phyloP scores from a whole-genome alignment of 2,329 filamentous ascomycete species.

The Sphaerulina populicola region DNA sequence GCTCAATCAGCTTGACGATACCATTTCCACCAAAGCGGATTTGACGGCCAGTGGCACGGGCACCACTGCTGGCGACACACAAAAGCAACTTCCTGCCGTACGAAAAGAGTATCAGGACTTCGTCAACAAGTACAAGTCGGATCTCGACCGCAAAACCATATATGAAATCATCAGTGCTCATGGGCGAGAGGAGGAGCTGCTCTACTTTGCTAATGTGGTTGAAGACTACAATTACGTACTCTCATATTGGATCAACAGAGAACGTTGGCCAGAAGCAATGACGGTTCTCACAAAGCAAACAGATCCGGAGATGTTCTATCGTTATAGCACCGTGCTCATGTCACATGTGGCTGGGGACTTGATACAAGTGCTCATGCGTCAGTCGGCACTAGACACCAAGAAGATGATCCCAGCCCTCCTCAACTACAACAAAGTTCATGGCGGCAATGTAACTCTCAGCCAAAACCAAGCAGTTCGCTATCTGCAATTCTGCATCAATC shows the following conservation, averaged over 20 bases:
- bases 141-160: conserved; percentile 82
- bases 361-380: conserved; percentile 92
- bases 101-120: conserved; percentile 83
- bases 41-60: conserved; percentile 54
- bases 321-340: conserved; percentile 95
- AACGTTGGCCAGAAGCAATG: conserved; percentile 81
- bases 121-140: conserved; percentile 70
- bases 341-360: conserved; percentile 73
- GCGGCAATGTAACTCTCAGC: conserved; percentile 54
- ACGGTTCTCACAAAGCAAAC: conserved; percentile 87
- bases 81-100: conserved; percentile 61
- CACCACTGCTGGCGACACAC: conserved; percentile 49
- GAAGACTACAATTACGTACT: conserved; percentile 93
- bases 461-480: conserved; percentile 88
- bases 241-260: conserved; percentile 93
- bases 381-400: conserved; percentile 72
- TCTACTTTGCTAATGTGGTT: conserved; percentile 80
- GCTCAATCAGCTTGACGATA: conserved; percentile 87
- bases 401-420: conserved; percentile 87
- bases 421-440: conserved; percentile 71
- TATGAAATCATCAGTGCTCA: conserved; percentile 97
- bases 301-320: conserved; percentile 87
- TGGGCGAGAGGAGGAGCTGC: conserved; percentile 81
- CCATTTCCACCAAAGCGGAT: conserved; percentile 81
- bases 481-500: conserved; percentile 84